A percentile compares a stretch with the other conserved stretches of the same genome.
These are phyloP conservation scores for Stenocarpella maydis DNA, from an alignment of 2,329 filamentous ascomycete genomes.

Conservation along the genomic window DNA sequence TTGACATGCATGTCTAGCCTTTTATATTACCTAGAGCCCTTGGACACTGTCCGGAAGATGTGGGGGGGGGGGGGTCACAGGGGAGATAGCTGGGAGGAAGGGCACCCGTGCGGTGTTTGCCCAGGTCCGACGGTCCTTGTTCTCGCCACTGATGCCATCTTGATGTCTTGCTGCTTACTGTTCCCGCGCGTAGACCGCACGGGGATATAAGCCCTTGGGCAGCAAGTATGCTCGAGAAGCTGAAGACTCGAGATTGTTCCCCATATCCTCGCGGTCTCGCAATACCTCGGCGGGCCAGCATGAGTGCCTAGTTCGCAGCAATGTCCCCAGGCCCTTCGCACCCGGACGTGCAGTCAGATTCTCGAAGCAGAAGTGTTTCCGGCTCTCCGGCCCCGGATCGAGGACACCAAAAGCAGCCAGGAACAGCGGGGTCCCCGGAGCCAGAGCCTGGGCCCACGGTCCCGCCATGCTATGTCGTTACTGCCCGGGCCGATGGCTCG, in stretches of 20 bases:
- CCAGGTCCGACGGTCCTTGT: neutral
- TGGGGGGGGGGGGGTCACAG: constrained; percentile 4
- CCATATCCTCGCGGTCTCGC: neutral
- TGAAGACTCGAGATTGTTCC: neutral
- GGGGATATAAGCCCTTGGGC: neutral
- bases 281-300: neutral
- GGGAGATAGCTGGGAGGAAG: neutral
- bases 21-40: neutral
- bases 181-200: neutral
- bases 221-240: neutral
- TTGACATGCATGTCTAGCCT: constrained; percentile 6
- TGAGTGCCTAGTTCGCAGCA: neutral
- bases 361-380: neutral
- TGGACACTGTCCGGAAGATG: constrained; percentile 1
- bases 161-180: neutral
- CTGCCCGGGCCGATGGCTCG: constrained; percentile 34
- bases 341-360: neutral
- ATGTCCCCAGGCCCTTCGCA: neutral
- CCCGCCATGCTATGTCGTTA: neutral
- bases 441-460: neutral
- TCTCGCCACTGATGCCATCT: neutral
- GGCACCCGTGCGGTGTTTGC: neutral
- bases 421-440: too few species aligned
- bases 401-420: neutral
- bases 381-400: neutral